Conservation (phyloP, 257 asterid genomes). For the Fraxinus americana region DNA sequence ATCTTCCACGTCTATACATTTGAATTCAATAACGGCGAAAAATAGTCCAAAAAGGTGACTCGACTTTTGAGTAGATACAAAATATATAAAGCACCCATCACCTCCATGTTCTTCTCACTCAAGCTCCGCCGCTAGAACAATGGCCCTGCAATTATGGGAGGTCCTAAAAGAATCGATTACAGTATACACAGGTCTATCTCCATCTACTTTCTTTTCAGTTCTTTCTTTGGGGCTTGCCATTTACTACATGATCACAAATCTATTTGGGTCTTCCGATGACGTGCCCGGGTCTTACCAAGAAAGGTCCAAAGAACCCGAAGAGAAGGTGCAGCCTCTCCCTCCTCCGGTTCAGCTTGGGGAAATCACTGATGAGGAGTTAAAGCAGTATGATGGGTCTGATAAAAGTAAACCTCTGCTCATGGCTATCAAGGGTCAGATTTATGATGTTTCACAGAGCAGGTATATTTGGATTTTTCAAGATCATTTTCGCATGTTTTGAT, state of each 20-base stretch:
- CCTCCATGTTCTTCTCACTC: slow-evolving; percentile 4
- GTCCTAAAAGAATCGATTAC: slow-evolving; percentile 72
- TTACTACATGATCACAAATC: slow-evolving; percentile 57
- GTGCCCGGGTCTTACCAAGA: slow-evolving; percentile 31
- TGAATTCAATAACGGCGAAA: neutral
- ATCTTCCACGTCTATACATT: neutral
- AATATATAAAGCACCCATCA: slow-evolving; percentile 12
- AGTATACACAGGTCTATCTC: slow-evolving; percentile 84
- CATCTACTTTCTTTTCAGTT: slow-evolving; percentile 81
- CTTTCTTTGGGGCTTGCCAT: slow-evolving; percentile 67
- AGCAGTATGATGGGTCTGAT: slow-evolving; percentile 81
- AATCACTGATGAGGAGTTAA: slow-evolving; percentile 68
- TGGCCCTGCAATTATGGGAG: slow-evolving; percentile 78
- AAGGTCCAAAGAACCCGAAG: slow-evolving; percentile 58
- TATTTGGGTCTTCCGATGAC: slow-evolving; percentile 64
- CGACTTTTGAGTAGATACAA: slow-evolving; percentile 13
- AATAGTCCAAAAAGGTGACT: slow-evolving; percentile 37
- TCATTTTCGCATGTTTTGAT: neutral
- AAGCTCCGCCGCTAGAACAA: slow-evolving; percentile 20
- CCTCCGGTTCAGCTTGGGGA: slow-evolving; percentile 95
- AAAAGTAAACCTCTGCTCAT: slow-evolving; percentile 83
- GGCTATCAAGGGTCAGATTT: slow-evolving; percentile 99
- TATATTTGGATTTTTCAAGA: slow-evolving; percentile 13
- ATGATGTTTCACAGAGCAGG: slow-evolving; percentile 97
- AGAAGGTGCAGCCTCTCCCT: slow-evolving; percentile 75